phyloP scores from a whole-genome alignment of 352 stramenopile species.

The Pythium grandisporangium region DNA sequence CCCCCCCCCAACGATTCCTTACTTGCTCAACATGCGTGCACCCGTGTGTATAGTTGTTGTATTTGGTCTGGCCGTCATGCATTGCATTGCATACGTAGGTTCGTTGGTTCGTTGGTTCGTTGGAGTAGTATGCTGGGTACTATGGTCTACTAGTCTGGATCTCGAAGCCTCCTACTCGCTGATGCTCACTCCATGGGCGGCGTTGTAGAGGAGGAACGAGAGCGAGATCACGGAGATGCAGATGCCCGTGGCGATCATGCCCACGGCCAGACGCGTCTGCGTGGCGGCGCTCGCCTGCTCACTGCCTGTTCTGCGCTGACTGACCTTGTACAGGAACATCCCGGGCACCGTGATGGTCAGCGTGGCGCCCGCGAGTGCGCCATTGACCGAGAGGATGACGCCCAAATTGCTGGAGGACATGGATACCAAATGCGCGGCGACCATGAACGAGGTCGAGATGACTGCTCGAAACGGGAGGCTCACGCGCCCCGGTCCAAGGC shows the following conservation, averaged over 20 bases:
- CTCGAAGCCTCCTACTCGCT: no score
- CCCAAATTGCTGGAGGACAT: slow-evolving; percentile 52
- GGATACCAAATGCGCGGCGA: slow-evolving; percentile 47
- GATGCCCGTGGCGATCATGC: slow-evolving; percentile 36
- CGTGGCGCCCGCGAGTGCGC: slow-evolving; percentile 57
- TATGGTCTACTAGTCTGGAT: no score
- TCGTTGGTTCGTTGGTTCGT: no score
- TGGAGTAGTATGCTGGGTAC: no score
- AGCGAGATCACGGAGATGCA: slow-evolving; percentile 54
- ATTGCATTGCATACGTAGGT: no score
- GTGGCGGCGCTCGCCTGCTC: slow-evolving; percentile 17
- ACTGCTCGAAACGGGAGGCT: slow-evolving; percentile 53
- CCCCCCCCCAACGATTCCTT: no score
- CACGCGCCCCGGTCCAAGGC: slow-evolving; percentile 57
- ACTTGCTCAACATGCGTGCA: no score
- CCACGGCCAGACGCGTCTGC: slow-evolving; percentile 37
- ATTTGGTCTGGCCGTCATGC: no score
- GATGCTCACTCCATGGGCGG: no score
- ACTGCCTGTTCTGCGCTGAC: slow-evolving; percentile 30
- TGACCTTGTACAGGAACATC: slow-evolving; percentile 67
- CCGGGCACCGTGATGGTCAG: slow-evolving; percentile 64
- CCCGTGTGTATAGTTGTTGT: no score
- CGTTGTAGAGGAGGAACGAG: slow-evolving; percentile 57
- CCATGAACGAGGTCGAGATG: slow-evolving; percentile 63
- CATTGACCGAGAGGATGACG: slow-evolving; percentile 70